Evolutionary conservation across 441 rosid species (phyloP), one percentile per base, ranked within the genome.

Genomic region (Aquilaria agallochum): DNA sequence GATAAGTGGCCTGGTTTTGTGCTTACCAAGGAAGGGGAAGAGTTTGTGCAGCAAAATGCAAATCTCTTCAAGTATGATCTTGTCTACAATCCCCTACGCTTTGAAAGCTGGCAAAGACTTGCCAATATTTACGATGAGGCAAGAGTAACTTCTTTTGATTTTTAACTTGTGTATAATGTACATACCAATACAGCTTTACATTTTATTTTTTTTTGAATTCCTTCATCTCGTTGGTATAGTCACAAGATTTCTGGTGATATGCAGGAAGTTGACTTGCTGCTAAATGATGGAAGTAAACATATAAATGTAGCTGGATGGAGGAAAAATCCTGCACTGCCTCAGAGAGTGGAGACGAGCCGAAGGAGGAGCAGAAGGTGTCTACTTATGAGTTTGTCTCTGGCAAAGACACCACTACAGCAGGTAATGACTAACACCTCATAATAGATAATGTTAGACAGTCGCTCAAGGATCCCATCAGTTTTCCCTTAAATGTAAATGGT

Each of bases 1-100:
- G 99, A 95, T 78, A 95, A 92, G 72, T 90, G 97, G 98, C 96
- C 99, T 10, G 98, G 99, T 63, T 92, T 92, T 80, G 99, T 95
- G 59, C 97, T 95, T 68, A 90, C 98, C 44, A 88, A 83, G 78
- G 98, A 95, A 82, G 99, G 99, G 70, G 99, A 84, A 77, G 99
- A 95, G 56, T 95, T 95, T 86, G 92, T 92, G 52, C 95, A 95
- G 82, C 99, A 92, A 71, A 90, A 78, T 75, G 77, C 99, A 59
- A 88, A 80, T 75, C 86, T 92, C 67, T 90, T 86, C 71, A 92
- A 90, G 80, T 95, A 82, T 74, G 99, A 95, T 78, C 84, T 95
- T 54, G 76, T 95, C 56, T 95, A 85, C 67, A 95, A 92, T 74
- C 96, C 96, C 74, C 72, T 83, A 50, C 98, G 92, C 63, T 92